Percentiles rank a stretch among this genome's conserved stretches.
phyloP scores from a whole-genome alignment of 164 flowering plant species.

The Aristolochia contorta region DNA sequence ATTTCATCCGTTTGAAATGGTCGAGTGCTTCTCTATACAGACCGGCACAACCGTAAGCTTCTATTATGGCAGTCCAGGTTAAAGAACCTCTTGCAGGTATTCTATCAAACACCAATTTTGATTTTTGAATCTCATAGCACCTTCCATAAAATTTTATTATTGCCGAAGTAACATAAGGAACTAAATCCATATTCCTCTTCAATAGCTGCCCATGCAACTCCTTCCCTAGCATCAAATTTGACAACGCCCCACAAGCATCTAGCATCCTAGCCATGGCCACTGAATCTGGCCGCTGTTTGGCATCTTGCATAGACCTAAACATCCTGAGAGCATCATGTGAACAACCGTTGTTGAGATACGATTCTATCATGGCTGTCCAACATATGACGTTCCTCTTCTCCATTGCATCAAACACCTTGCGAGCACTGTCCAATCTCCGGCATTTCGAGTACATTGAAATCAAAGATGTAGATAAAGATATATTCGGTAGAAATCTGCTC shows the following conservation, averaged over 20 bases:
- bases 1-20: constrained; percentile 38
- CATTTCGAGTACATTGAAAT: constrained; percentile 83
- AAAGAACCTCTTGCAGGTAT: constrained; percentile 47
- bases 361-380: constrained; percentile 90
- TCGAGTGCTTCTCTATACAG: constrained; percentile 42
- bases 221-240: constrained; percentile 46
- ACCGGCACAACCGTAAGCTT: constrained; percentile 45
- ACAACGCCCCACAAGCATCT: constrained; percentile 36
- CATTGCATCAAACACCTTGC: constrained; percentile 44
- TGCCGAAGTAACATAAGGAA: constrained; percentile 64
- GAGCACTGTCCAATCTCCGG: constrained; percentile 30
- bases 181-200: constrained; percentile 38
- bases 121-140: constrained; percentile 32
- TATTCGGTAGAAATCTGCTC: constrained; percentile 54
- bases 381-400: constrained; percentile 59
- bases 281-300: constrained; percentile 72
- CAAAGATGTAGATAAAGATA: constrained; percentile 61
- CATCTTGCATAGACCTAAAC: constrained; percentile 62
- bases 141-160: constrained; percentile 63
- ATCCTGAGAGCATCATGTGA: constrained; percentile 39
- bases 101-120: constrained; percentile 40
- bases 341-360: constrained; percentile 34
- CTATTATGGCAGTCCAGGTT: constrained; percentile 75
- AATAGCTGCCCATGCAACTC: constrained; percentile 71
- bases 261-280: constrained; percentile 53